Evolutionary conservation across 2,329 filamentous ascomycete genomes (phyloP), one percentile per base, ranked within the genome.

Genomic region (Coniochaeta hoffmannii): DNA sequence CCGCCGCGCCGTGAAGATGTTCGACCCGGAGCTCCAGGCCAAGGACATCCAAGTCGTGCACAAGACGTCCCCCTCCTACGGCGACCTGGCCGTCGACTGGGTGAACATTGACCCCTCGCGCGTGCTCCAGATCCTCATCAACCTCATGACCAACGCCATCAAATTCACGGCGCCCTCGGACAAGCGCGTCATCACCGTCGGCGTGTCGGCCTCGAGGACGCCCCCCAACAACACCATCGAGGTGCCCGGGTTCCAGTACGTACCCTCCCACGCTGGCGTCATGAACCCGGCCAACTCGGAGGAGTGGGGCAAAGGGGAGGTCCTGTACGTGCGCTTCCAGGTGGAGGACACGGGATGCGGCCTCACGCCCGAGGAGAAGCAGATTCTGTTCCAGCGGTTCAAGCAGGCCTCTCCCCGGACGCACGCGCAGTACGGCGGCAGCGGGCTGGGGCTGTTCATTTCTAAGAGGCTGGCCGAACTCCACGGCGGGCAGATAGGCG

Each of bases 291-390:
- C 62, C 1, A 46, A 54, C 0, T 62, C 61, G 1, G 66, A 65
- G 1, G 68, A 68, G 14, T 69, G 69, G 67, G 69, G 68, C 1
- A 57, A 54, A 1, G 70, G 67, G 5, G 68, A 73, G 12, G 32
- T 63, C 0, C 12, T 74, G 0, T 74, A 73, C 51, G 57, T 75
- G 11, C 61, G 65, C 1, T 73, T 88, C 61, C 77, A 80, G 8
- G 84, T 89, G 1, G 76, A 79, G 55, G 86, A 89, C 61, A 87
- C 84, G 0, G 86, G 86, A 0, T 79, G 83, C 24, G 84, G 84
- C 1, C 74, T 89, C 12, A 81, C 72, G 2, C 74, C 79, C 0
- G 76, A 82, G 50, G 85, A 87, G 62, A 85, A 82, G 66, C 85
- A 83, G 58, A 71, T 83, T 9, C 73, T 89, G 0, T 89, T 89